A percentile compares a stretch with the other conserved stretches of the same genome.
Evolutionary conservation across 768 basidiomycete genomes (phyloP).

Genomic region (Leccinum subtestaceum): DNA sequence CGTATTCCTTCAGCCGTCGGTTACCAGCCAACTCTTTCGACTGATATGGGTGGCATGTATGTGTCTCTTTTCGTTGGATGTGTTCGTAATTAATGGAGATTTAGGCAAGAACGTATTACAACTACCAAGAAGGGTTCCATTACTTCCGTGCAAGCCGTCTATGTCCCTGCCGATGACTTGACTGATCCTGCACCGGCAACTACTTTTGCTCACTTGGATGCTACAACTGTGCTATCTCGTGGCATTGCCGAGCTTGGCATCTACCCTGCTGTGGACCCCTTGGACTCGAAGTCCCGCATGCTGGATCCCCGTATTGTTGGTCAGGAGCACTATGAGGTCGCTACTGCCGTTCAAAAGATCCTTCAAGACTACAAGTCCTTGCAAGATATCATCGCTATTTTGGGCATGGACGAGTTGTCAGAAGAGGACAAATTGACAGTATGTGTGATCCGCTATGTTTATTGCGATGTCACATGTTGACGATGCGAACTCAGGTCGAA

Average conservation of each 20-base stretch:
- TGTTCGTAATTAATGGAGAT: conserved; percentile 7
- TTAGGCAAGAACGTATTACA: conserved; percentile 98
- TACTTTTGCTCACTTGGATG: conserved; percentile 99
- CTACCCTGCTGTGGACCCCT: conserved; percentile 99
- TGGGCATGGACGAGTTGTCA: conserved; percentile 99
- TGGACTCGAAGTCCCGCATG: conserved; percentile 99
- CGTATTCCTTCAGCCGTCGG: conserved; percentile 99
- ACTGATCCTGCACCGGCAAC: conserved; percentile 99
- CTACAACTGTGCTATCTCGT: conserved; percentile 98
- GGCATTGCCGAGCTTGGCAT: conserved; percentile 98
- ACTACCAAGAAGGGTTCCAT: conserved; percentile 99
- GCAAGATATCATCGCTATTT: conserved; percentile 99
- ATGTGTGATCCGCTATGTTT: not conserved
- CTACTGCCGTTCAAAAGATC: conserved; percentile 96
- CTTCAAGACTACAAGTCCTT: conserved; percentile 96
- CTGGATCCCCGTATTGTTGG: conserved; percentile 98
- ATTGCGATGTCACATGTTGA: conserved; percentile 5
- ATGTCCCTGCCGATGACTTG: conserved; percentile 99
- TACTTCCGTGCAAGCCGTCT: conserved; percentile 99
- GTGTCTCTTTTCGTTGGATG: conserved; percentile 27
- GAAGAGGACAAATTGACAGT: conserved; percentile 97
- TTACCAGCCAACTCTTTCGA: conserved; percentile 99
- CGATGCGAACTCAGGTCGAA: conserved; percentile 62
- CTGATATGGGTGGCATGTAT: conserved; percentile 99
- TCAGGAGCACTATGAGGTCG: conserved; percentile 91